A percentile compares a stretch with the other conserved stretches of the same genome.
phyloP scores from a whole-genome alignment of 352 stramenopile species.

The Peronospora tabacina region DNA sequence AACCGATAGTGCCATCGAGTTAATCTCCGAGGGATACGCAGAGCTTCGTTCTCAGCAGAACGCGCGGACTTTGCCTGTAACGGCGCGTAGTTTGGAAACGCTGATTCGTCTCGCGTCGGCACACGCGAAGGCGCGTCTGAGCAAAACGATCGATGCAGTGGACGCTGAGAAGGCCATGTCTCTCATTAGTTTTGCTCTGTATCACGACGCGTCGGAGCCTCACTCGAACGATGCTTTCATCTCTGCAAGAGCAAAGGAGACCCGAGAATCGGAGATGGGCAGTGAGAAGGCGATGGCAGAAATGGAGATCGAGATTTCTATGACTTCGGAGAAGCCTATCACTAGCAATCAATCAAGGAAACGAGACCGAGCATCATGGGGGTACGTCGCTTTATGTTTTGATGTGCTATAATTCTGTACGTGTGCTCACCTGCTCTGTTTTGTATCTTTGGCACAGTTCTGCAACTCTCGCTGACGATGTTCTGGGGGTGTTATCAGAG shows the following conservation, averaged over 20 bases:
- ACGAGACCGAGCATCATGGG: slow-evolving; percentile 53
- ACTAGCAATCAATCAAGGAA: slow-evolving; percentile 39
- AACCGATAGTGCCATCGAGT: slow-evolving; percentile 83
- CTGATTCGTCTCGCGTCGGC: slow-evolving; percentile 98
- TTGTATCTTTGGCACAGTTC: slow-evolving; percentile 29
- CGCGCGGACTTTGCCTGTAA: slow-evolving; percentile 90
- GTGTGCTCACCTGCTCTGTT: background rate
- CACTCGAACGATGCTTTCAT: slow-evolving; percentile 14
- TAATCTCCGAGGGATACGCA: slow-evolving; percentile 95
- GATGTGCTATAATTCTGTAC: background rate
- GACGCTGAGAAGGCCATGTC: slow-evolving; percentile 90
- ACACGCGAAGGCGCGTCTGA: slow-evolving; percentile 94
- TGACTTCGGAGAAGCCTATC: slow-evolving; percentile 12
- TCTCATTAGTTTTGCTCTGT: slow-evolving; percentile 97
- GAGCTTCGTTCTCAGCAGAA: slow-evolving; percentile 95
- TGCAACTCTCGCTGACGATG: slow-evolving; percentile 54
- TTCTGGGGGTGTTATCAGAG: slow-evolving; percentile 50
- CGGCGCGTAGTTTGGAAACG: slow-evolving; percentile 97
- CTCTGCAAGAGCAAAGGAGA: slow-evolving; percentile 12
- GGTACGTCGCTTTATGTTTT: slow-evolving; percentile 32
- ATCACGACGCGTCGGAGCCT: slow-evolving; percentile 87
- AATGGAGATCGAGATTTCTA: slow-evolving; percentile 24
- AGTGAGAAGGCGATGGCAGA: slow-evolving; percentile 27
- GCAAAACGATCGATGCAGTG: slow-evolving; percentile 72
- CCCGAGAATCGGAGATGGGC: slow-evolving; percentile 9